Conservation (phyloP, 257 asterid species). For the Solanum tarapatanum region DNA sequence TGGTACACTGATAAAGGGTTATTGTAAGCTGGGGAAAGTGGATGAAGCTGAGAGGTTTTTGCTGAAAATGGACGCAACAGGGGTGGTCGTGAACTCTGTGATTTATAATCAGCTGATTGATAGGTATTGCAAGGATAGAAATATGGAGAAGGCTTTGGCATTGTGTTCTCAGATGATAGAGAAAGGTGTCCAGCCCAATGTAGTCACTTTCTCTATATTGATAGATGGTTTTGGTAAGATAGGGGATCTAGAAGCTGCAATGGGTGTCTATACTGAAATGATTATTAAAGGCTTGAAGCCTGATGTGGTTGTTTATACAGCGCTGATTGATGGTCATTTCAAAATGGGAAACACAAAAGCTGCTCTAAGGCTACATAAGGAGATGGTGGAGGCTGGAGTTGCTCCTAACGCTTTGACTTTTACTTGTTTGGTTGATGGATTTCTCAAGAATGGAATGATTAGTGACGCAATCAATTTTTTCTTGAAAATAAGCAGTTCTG, state of each 20-base stretch:
- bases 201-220: constrained; percentile 47
- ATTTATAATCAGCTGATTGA: constrained; percentile 52
- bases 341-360: constrained; percentile 43
- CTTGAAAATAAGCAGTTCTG: constrained; percentile 25
- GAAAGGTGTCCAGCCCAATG: constrained; percentile 37
- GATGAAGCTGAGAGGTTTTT: constrained; percentile 47
- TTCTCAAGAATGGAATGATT: constrained; percentile 49
- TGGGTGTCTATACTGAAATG: constrained; percentile 65
- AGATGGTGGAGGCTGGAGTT: constrained; percentile 44
- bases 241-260: constrained; percentile 52
- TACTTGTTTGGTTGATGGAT: constrained; percentile 49
- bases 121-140: constrained; percentile 51
- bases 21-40: constrained; percentile 31
- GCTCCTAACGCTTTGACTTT: constrained; percentile 37
- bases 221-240: constrained; percentile 54
- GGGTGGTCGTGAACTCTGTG: constrained; percentile 22
- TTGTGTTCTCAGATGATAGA: constrained; percentile 55
- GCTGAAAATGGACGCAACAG: constrained; percentile 27
- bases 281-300: constrained; percentile 44
- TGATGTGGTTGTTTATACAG: constrained; percentile 59
- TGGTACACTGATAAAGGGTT: constrained; percentile 55
- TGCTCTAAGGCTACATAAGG: constrained; percentile 49
- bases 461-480: constrained; percentile 41
- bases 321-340: constrained; percentile 64
- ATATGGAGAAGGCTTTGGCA: constrained; percentile 50